Evolutionary conservation across 1,139 yeast genomes (phyloP), one percentile per base, ranked within the genome.

Genomic region (Magnusiomyces starmeri): DNA sequence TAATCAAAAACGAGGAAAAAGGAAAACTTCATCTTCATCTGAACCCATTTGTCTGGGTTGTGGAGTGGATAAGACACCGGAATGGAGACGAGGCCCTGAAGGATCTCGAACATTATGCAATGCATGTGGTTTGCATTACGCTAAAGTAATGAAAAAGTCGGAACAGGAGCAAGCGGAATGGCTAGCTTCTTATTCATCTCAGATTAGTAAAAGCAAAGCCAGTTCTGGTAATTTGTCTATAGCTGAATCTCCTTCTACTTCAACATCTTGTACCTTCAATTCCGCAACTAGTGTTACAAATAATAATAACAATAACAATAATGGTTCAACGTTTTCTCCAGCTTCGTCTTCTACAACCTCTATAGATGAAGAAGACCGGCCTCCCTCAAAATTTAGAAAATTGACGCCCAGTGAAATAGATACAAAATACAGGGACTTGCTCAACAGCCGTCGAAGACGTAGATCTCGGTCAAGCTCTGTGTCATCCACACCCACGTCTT

Each of bases 51-150:
- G 89, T 63, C 77, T 75, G 54, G 79, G 84, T 57, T 88, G 96
- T 66, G 85, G 84, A 21, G 82, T 85, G n/a, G 76, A 79, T 2
- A 87, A 83, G 56, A 87, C 96, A 1, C 95, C 96, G 0, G 96
- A 88, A 69, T 88, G 96, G 96, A 74, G 96, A 59, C 75, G 89
- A 53, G 96, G 96, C 0, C 96, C 96, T 1, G 79, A 81, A 56
- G 96, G 96, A 0, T 85, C 84, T 14, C 74, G 94, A 50, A 85
- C 95, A 0, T 71, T 88, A 54, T 88, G 96, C 68, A 88, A 88
- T 66, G 95, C 96, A 0, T 88, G 96, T 69, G 96, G 96, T 0
- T 72, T 88, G 49, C 85, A 79, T 65, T 88, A 83, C 67, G 88
- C 92, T 26, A 85, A 85, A 64, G 71, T 84, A 51, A 45, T 29